Evolutionary conservation across 176 grass and related monocot genomes (phyloP), one percentile per base, ranked within the genome.

Genomic region (Aegilops sharonensis): DNA sequence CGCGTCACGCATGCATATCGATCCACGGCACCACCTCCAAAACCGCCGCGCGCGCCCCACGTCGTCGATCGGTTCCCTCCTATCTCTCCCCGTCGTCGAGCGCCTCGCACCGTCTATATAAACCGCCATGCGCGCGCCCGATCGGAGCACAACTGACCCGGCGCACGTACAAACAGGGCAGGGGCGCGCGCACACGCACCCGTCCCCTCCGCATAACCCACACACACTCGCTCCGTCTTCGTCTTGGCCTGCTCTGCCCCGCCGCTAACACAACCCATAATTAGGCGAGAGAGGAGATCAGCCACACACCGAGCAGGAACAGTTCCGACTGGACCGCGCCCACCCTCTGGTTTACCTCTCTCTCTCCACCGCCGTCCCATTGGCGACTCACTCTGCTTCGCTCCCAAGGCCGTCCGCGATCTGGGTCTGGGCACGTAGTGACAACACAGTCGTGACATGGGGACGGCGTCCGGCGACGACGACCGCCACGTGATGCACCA

Each of bases 401-500:
- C 30, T 31, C 30, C 30, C 30, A 31, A 31, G 30, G 30, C 30
- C 30, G 30, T 31, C 30, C 6, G 27, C 4, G 12, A 24, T 3
- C 52, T 18, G 52, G 17, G 2, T 5, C 5, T 52, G 48, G 56
- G 18, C 56, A 3, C 56, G 18, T 9, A 57, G 17, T 57, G 54
- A 43, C 37, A 39, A 54, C 54, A 5, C 5, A 20, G 56, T 34
- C 32, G 32, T 59, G 56, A 20, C 72, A 96, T 96, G 94, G 89
- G 94, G 11, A 88, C 91, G 27, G 85, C 87, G 59, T 80, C 76
- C 63, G 84, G 79, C 80, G 87, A 57, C 29, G 84, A 17, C 48
- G 68, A 66, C 67, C 24, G 30, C 30, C 72, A 25, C 64, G 17
- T 23, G 57, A 20, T 11, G 68, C 11, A 5, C 15, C 89, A 50